Base-by-base conservation (phyloP, 768 basidiomycete genomes). In the Leucogyrophana mollusca region DNA sequence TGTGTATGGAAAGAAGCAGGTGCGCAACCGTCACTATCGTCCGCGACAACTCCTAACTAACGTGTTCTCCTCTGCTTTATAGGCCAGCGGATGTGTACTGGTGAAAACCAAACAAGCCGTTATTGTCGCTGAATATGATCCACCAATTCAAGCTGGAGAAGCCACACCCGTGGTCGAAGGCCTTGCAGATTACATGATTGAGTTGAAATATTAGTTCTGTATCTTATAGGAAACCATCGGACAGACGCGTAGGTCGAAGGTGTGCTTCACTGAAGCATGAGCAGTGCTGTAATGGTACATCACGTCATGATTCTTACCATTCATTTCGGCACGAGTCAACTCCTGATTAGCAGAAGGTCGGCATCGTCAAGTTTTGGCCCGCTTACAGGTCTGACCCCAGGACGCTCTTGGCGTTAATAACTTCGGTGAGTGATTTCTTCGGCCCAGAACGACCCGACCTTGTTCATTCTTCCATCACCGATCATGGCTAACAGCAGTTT, bases 31-130 rank as follows among this genome's bases (percentile, higher is more conserved):
- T 9, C 8, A 9, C 4, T 21, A 40, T 47, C 14, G 23, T 9
- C n/a, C 1, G 30, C 16, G 8, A 10, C 30, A 30, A 37, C 25
- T 34, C 36, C 32, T 5, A 25, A 25, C 49, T 54, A n/a, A 52
- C 37, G 4, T n/a, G 13, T 13, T 23, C 32, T 2, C 21, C 24
- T 14, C 14, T 7, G n/a, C 23, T 11, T 2, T 25, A 18, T 4
- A 94, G 92, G 76, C 74, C 17, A 81, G 90, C 62, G 94, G 94
- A 1, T 79, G 73, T 30, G 56, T 78, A 23, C 57, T 93, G 48
- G 83, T 88, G 38, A 88, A 87, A 74, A 94, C 91, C 14, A 85
- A 77, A 50, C 86, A 89, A 58, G 91, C 90, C n/a, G 71, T 95
- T 46, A 73, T 97, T 43, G 82, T 96, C 17, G 79, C 81, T 4